A percentile compares a stretch with the other conserved stretches of the same genome.
Evolutionary conservation across 305 asterid species (phyloP).

Genomic region (Fraxinus ornus): DNA sequence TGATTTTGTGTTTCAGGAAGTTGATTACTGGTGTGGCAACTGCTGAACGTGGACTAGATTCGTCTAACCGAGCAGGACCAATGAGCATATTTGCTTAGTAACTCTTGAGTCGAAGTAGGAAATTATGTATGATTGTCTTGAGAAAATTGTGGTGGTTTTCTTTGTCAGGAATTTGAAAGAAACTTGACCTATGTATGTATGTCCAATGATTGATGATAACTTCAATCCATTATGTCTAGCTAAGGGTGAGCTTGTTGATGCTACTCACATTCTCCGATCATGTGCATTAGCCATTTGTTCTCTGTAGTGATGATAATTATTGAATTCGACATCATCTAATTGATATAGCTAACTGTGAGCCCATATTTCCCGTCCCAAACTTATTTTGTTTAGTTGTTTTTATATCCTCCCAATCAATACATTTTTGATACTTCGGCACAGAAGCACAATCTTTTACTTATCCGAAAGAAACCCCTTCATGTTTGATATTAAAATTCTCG

Average conservation of each 20-base stretch:
- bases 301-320: not conserved
- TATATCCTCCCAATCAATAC: not conserved
- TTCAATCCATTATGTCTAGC: not conserved
- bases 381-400: not conserved
- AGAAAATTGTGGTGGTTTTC: not conserved
- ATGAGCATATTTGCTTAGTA: slow-evolving; percentile 69
- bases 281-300: not conserved
- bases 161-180: not conserved
- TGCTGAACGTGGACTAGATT: slow-evolving; percentile 70
- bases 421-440: not conserved
- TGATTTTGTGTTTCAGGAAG: slow-evolving; percentile 48
- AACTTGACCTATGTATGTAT: not conserved
- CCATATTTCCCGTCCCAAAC: not conserved
- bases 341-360: not conserved
- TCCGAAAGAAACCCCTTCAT: not conserved
- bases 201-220: not conserved
- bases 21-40: slow-evolving; percentile 71
- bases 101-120: not conserved
- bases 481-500: not conserved
- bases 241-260: not conserved
- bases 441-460: not conserved
- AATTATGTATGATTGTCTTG: slow-evolving; percentile 6
- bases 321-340: not conserved
- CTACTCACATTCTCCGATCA: not conserved
- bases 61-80: slow-evolving; percentile 72